Percentiles rank a stretch among this genome's conserved stretches.
Evolutionary conservation across 148 eudicot species (phyloP).

Genomic region (Silene latifolia): DNA sequence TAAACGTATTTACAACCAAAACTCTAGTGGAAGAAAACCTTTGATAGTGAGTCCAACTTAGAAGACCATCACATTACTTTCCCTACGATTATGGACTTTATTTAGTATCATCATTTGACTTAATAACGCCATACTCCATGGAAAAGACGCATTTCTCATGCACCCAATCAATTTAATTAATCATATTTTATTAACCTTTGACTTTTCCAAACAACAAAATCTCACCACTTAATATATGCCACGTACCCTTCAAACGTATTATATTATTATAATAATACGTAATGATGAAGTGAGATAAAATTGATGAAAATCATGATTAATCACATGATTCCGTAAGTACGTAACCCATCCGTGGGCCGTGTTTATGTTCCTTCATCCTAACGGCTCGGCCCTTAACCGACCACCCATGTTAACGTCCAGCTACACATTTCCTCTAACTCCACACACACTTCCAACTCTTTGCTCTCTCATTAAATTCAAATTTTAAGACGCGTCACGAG

Average conservation of each 20-base stretch:
- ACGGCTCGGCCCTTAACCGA: slow-evolving; percentile 32
- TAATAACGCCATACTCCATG: not conserved
- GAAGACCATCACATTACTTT: not conserved
- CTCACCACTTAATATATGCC: slow-evolving; percentile 14
- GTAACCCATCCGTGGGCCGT: slow-evolving; percentile 2
- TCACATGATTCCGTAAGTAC: slow-evolving; percentile 17
- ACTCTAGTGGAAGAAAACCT: not conserved
- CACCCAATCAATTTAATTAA: not conserved
- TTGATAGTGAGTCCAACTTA: not conserved
- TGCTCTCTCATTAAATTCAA: not conserved
- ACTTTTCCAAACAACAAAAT: not conserved
- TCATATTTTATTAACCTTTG: not conserved
- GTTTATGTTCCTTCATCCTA: slow-evolving; percentile 31
- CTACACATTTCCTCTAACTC: slow-evolving; percentile 8
- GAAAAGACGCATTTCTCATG: not conserved
- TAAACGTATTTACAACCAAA: not conserved
- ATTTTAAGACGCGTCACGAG: too few species aligned
- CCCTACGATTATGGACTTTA: not conserved
- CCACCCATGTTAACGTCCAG: slow-evolving; percentile 37
- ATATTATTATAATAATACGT: slow-evolving; percentile 6
- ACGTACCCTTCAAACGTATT: slow-evolving; percentile 8
- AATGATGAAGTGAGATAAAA: slow-evolving; percentile 8
- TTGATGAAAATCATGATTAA: slow-evolving; percentile 27
- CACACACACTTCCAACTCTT: slow-evolving; percentile 16
- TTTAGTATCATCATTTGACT: not conserved